These are phyloP conservation scores for Nannizzia gypsea DNA, from an alignment of 2,329 filamentous ascomycete species.

Conservation along the genomic window DNA sequence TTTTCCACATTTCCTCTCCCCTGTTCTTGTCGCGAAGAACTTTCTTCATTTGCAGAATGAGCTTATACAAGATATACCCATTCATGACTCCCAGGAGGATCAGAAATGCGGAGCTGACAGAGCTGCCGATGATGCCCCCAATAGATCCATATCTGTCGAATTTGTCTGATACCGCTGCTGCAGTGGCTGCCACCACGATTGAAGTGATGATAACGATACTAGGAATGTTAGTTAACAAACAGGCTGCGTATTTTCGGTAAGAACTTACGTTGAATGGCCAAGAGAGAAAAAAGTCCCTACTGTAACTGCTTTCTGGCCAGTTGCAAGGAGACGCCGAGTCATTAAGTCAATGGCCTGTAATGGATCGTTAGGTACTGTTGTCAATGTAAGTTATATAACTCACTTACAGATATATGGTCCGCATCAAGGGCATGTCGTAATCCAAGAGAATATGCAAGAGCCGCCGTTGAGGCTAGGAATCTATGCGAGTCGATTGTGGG, in stretches of 20 bases:
- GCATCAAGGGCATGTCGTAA: slow-evolving; percentile 92
- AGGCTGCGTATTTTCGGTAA: neutral
- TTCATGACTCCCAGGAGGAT: slow-evolving; percentile 75
- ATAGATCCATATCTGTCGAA: slow-evolving; percentile 71
- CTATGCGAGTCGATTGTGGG: slow-evolving; percentile 21
- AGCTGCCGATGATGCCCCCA: slow-evolving; percentile 81
- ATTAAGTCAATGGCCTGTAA: slow-evolving; percentile 74
- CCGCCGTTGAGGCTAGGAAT: slow-evolving; percentile 62
- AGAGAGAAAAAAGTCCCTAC: slow-evolving; percentile 92
- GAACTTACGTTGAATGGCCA: slow-evolving; percentile 64
- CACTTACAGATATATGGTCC: slow-evolving; percentile 62
- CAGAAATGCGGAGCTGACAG: slow-evolving; percentile 71
- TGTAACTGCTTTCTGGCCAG: slow-evolving; percentile 74
- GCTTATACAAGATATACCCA: slow-evolving; percentile 67
- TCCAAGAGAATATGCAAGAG: slow-evolving; percentile 77
- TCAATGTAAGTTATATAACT: neutral
- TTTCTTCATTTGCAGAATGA: slow-evolving; percentile 55
- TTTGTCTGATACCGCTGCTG: slow-evolving; percentile 64
- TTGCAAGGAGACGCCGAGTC: slow-evolving; percentile 77
- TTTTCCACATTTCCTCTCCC: slow-evolving; percentile 46
- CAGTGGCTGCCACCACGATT: slow-evolving; percentile 81
- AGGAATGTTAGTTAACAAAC: neutral
- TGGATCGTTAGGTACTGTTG: slow-evolving; percentile 9
- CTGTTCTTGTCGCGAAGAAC: slow-evolving; percentile 43
- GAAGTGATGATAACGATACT: slow-evolving; percentile 79